A percentile compares a stretch with the other conserved stretches of the same genome.
phyloP scores from a whole-genome alignment of 352 stramenopile species.

The Phytophthora colocasiae region DNA sequence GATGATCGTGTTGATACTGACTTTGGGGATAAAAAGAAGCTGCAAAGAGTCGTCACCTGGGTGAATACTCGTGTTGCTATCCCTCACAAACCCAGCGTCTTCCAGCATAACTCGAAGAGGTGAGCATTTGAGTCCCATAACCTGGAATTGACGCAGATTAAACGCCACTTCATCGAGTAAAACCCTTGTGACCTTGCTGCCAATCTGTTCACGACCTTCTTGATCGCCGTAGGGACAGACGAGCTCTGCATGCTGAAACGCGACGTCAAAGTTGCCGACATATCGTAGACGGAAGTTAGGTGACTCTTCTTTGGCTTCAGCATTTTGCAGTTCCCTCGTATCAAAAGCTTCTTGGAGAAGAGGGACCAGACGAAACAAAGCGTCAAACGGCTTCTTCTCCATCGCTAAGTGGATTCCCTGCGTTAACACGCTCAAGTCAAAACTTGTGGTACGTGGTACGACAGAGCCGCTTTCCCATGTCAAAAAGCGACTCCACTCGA shows the following conservation, averaged over 20 bases:
- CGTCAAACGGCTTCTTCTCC: constrained; percentile 19
- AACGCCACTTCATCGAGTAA: constrained; percentile 50
- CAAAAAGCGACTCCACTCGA: constrained; percentile 38
- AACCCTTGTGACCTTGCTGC: constrained; percentile 38
- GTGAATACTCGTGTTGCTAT: neutral
- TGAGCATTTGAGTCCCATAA: constrained; percentile 43
- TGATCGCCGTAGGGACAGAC: constrained; percentile 45
- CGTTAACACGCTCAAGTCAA: constrained; percentile 37
- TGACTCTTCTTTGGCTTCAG: constrained; percentile 1
- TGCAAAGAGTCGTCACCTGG: constrained; percentile 26
- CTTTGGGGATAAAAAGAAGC: constrained; percentile 37
- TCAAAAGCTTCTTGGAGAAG: constrained; percentile 51
- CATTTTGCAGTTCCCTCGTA: constrained; percentile 29
- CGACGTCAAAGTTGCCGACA: constrained; percentile 57
- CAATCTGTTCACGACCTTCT: constrained; percentile 18
- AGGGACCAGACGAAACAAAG: constrained; percentile 21
- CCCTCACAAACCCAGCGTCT: constrained; percentile 12
- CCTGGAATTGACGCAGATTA: constrained; percentile 63
- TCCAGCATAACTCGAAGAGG: constrained; percentile 36
- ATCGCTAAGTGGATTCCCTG: constrained; percentile 17
- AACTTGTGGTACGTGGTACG: constrained; percentile 20
- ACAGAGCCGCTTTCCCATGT: constrained; percentile 6
- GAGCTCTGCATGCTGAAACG: constrained; percentile 45
- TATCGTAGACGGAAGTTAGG: constrained; percentile 53
- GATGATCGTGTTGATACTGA: constrained; percentile 31